Conservation (phyloP, 2,329 filamentous ascomycete genomes). For the Penicillium sp. region DNA sequence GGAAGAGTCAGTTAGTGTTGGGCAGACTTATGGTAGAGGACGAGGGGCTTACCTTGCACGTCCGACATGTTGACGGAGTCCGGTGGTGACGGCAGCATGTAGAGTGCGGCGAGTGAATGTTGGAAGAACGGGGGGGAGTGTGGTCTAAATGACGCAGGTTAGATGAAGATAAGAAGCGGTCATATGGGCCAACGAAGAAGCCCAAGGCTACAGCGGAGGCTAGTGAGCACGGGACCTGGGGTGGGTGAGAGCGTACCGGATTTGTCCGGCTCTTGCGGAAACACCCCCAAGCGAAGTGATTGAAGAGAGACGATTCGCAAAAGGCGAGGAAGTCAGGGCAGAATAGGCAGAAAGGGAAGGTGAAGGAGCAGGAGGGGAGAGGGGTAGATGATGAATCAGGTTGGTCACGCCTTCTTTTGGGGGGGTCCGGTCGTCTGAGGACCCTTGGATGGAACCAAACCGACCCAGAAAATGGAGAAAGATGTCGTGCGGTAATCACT, state of each 20-base stretch:
- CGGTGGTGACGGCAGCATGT: neutral
- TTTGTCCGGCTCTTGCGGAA: neutral
- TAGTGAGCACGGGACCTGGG: neutral
- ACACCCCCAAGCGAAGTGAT: neutral
- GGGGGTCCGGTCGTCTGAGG: neutral
- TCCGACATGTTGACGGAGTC: slow-evolving; percentile 22
- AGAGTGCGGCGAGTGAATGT: neutral
- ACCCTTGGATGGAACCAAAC: slow-evolving; percentile 9
- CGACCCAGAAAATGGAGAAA: slow-evolving; percentile 1
- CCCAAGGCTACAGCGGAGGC: neutral
- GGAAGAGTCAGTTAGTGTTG: neutral
- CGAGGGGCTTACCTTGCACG: slow-evolving; percentile 21
- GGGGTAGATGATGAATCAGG: slow-evolving; percentile 28
- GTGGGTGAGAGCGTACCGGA: neutral
- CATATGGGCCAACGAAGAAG: neutral
- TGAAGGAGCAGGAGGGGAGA: slow-evolving; percentile 17
- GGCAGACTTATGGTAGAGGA: neutral
- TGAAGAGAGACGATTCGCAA: neutral
- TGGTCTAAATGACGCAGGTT: slow-evolving; percentile 4
- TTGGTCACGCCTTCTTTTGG: slow-evolving; percentile 15
- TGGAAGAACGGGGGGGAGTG: neutral
- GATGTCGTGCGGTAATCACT: neutral
- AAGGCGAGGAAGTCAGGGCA: neutral
- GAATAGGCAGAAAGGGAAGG: slow-evolving; percentile 4
- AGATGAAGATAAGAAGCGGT: neutral